Evolutionary conservation across 2,329 filamentous ascomycete genomes (phyloP).

Genomic region (Ceratocystiopsis minuta): DNA sequence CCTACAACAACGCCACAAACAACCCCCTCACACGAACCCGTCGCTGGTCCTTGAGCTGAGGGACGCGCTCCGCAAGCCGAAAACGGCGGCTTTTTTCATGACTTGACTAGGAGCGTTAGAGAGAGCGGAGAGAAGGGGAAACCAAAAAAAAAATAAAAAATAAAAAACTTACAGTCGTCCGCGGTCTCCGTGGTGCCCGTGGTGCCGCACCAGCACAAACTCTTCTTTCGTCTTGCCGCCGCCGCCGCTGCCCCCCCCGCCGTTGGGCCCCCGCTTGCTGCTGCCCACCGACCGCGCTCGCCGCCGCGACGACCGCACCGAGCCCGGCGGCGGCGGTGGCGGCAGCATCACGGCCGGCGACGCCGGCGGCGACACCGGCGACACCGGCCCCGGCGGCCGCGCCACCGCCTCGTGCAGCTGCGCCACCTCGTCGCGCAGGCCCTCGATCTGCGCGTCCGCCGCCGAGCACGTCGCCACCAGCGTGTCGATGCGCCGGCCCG

Average conservation of each 20-base stretch:
- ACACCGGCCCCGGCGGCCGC: constrained; percentile 1
- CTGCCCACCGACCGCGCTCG: no score
- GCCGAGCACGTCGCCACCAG: constrained; percentile 1
- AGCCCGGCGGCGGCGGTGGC: not conserved
- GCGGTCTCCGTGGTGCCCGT: constrained; percentile 6
- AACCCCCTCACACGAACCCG: constrained; percentile 1
- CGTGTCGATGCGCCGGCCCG: constrained; percentile 1
- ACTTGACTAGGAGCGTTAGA: constrained; percentile 4
- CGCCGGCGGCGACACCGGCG: not conserved
- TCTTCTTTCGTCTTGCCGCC: constrained; percentile 5
- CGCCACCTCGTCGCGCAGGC: constrained; percentile 6
- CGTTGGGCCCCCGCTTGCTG: no score
- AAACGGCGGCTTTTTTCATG: constrained; percentile 5
- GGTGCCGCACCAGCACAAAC: constrained; percentile 8
- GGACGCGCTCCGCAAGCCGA: constrained; percentile 1
- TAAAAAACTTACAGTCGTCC: constrained; percentile 6
- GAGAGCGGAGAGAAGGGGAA: not conserved
- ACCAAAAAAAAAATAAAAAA: not conserved
- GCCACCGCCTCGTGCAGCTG: constrained; percentile 3
- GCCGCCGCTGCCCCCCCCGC: constrained; percentile 4
- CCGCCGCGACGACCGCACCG: no score
- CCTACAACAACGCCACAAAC: not conserved
- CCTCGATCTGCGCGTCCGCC: constrained; percentile 3
- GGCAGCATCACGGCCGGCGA: no score
- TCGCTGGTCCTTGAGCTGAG: constrained; percentile 5